Evolutionary conservation across 805 yeast genomes (phyloP).

Genomic region (Vanderwaltozyma polyspora): DNA sequence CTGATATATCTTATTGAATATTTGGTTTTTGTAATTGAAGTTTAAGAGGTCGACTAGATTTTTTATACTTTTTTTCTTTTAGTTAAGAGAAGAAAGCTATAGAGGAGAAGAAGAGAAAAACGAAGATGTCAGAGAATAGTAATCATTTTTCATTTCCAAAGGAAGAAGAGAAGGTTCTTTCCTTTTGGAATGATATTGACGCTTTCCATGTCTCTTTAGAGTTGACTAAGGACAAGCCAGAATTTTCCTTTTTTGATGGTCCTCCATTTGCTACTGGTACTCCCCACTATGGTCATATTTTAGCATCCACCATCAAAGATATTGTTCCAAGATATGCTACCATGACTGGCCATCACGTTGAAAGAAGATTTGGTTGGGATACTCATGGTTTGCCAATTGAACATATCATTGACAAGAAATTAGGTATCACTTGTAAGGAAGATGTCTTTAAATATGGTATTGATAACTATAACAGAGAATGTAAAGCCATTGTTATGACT

Average conservation of each 20-base stretch:
- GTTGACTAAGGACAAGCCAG: slow-evolving; percentile 73
- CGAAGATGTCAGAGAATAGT: slow-evolving; percentile 28
- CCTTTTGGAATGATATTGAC: slow-evolving; percentile 79
- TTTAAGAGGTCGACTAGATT: background rate
- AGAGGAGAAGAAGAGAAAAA: background rate
- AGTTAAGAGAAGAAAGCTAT: background rate
- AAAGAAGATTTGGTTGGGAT: slow-evolving; percentile 99
- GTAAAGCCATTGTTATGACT: slow-evolving; percentile 95
- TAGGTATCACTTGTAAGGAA: slow-evolving; percentile 84
- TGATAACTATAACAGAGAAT: slow-evolving; percentile 85
- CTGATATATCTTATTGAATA: background rate
- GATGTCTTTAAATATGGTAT: slow-evolving; percentile 93
- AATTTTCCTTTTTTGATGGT: slow-evolving; percentile 92
- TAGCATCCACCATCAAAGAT: slow-evolving; percentile 95
- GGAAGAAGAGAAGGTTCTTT: slow-evolving; percentile 77
- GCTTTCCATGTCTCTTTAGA: slow-evolving; percentile 87
- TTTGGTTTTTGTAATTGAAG: background rate
- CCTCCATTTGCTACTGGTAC: slow-evolving; percentile 99
- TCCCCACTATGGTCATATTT: slow-evolving; percentile 96
- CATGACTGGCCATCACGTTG: slow-evolving; percentile 93
- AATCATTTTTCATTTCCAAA: slow-evolving; percentile 61
- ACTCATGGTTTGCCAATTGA: slow-evolving; percentile 98
- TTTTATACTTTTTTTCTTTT: too few relatives aligned
- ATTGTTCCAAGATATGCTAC: slow-evolving; percentile 96
- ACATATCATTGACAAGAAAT: slow-evolving; percentile 95